phyloP scores from a whole-genome alignment of 2,329 filamentous ascomycete genomes.

The Paecilomyces variotii region DNA sequence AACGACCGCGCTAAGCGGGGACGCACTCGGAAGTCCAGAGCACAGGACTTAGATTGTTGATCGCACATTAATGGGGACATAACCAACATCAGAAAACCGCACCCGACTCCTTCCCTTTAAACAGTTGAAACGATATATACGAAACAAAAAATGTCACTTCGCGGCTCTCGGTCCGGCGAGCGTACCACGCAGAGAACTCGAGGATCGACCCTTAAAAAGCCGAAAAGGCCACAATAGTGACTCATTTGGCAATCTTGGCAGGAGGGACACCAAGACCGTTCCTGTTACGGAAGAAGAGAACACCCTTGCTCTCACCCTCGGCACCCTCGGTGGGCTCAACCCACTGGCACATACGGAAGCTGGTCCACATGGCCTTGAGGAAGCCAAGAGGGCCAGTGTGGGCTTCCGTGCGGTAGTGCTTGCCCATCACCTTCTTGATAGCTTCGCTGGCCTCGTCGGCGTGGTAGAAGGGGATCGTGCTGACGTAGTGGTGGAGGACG shows the following conservation, averaged over 20 bases:
- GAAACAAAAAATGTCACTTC: conserved; percentile 4
- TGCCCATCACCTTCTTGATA: conserved; percentile 91
- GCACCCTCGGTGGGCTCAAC: conserved; percentile 85
- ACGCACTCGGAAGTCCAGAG: background rate
- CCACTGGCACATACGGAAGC: conserved; percentile 87
- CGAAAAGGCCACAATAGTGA: background rate
- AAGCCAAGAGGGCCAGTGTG: conserved; percentile 73
- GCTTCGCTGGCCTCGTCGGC: conserved; percentile 90
- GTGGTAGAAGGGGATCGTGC: conserved; percentile 92
- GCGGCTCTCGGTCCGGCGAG: conserved; percentile 19
- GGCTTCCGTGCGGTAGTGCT: conserved; percentile 82
- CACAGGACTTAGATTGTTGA: background rate
- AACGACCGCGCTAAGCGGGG: background rate
- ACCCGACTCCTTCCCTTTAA: background rate
- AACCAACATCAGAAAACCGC: background rate
- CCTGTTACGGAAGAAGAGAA: conserved; percentile 91
- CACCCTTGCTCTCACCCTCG: conserved; percentile 69
- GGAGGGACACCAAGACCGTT: conserved; percentile 71
- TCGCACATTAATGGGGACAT: background rate
- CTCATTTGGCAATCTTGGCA: conserved; percentile 27
- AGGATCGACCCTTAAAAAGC: background rate
- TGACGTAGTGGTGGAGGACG: conserved; percentile 96
- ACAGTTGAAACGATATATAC: background rate
- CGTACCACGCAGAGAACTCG: conserved; percentile 9
- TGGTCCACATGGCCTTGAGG: conserved; percentile 71